Evolutionary conservation across 2,329 filamentous ascomycete genomes (phyloP), one percentile per base, ranked within the genome.

Genomic region (Neopestalotiopsis clavispora): DNA sequence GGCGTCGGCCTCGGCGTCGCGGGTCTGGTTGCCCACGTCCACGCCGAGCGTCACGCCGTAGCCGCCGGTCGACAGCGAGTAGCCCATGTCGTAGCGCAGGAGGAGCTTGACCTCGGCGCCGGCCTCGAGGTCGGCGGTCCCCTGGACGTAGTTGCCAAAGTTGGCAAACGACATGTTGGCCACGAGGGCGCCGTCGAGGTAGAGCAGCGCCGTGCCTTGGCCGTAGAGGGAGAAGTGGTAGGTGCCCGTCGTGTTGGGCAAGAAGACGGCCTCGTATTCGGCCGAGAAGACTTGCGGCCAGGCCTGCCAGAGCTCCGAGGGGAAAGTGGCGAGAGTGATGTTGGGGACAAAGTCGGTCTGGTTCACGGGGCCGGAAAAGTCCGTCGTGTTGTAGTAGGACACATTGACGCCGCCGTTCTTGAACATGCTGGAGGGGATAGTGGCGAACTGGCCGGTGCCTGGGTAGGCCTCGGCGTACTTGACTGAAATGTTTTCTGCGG

Each of bases 241-340:
- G 3, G 67, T 59, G 2, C 71, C 70, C 10, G 62, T 70, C 2
- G 69, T 67, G 56, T 70, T 72, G 40, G 69, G 71, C 10, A 69
- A 61, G 64, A 73, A 71, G 6, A 17, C 49, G n/a, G 70, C 71
- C 38, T 66, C 66, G 32, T 71, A 69, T 6, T 63, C 61, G 40
- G 67, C 68, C 3, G 71, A 73, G 56, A 69, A 73, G 56, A 73
- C 70, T 34, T 73, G 70, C 4, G 70, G 71, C 60, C 69, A 73
- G 13, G 68, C 56, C 13, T 67, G 52, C 70, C 71, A 72, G 14
- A 72, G 68, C 32, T 71, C 69, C 5, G 66, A 4, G 4, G 71
- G 71, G 28, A 68, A 72, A 10, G 69, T 67, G 9, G 56, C 70
- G 17, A 65, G 40, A n/a, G 70, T 72, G 49, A 73, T 73, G 49